Base-by-base conservation (phyloP, 768 basidiomycete genomes). In the Leccinum sublutescens region DNA sequence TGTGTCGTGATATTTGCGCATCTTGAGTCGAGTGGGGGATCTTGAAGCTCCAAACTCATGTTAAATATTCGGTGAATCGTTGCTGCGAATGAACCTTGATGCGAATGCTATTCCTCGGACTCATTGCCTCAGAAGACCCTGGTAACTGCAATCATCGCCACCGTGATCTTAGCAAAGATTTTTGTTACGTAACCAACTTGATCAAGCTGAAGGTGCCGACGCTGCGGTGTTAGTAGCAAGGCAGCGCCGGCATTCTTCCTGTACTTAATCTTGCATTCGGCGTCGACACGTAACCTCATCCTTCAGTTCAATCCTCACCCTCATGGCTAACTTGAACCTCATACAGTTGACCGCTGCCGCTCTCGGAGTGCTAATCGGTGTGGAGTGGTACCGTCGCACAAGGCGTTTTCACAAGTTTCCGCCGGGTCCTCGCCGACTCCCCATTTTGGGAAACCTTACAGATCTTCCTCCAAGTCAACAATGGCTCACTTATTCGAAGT, bases 401-500 rank as follows among this genome's bases (percentile, higher is more conserved):
- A 45, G 12, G 10, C 33, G 31, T 52, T 47, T 47, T 12, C 50
- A 15, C 50, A 57, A 52, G 31, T 52, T 57, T 21, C 57, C 57
- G 4, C 51, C 57, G 3, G 57, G 57, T 15, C 57, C 57, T 23
- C 57, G 38, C 12, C 57, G 43, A 17, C 50, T 47, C 31, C 57
- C 43, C 31, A 12, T 57, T 11, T 17, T 57, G 27, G 57, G 51
- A 52, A 57, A 57, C 31, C 38, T 51, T 2, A 23, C n/a, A 6
- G 43, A 57, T 17, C 57, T 57, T 17, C 57, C 57, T 3, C 2
- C 7, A 14, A 52, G 43, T 27, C 43, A 52, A 15, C 57, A 57
- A 7, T 57, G 57, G 57, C 43, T 57, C 21, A 47, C 57, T 3
- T 57, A 48, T 52, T 57, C 57, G 9, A 47, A 57, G 43, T 48